phyloP scores from a whole-genome alignment of 2,329 filamentous ascomycete species.

The Byssochlamys sp. region DNA sequence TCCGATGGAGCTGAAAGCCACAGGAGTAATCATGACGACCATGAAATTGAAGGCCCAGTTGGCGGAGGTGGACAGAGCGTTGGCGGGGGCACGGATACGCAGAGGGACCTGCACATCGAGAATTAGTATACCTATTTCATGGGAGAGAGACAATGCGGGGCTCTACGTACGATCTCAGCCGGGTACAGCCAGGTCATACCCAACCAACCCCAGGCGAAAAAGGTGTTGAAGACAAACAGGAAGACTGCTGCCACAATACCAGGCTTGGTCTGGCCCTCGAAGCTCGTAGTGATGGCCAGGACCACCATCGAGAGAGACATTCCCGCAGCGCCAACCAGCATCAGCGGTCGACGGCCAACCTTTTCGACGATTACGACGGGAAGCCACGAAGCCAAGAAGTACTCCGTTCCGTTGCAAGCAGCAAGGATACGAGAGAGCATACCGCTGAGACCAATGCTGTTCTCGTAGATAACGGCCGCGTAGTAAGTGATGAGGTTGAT shows the following conservation, averaged over 20 bases:
- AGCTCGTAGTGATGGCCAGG: constrained; percentile 32
- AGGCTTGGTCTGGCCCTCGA: constrained; percentile 24
- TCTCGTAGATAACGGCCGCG: constrained; percentile 34
- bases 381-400: constrained; percentile 43
- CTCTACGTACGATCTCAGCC: constrained; percentile 46
- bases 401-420: constrained; percentile 46
- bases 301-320: constrained; percentile 60
- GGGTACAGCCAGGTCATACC: constrained; percentile 55
- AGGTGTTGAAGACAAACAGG: constrained; percentile 54
- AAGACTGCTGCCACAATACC: constrained; percentile 42
- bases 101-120: constrained; percentile 17
- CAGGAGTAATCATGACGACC: constrained; percentile 57
- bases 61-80: constrained; percentile 53
- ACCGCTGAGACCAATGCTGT: constrained; percentile 30
- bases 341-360: constrained; percentile 53
- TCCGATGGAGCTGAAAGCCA: constrained; percentile 47
- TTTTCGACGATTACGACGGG: constrained; percentile 43
- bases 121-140: not conserved
- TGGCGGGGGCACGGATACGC: constrained; percentile 46
- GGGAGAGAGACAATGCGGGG: not conserved
- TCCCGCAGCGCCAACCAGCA: constrained; percentile 59
- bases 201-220: constrained; percentile 53
- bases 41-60: constrained; percentile 57
- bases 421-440: constrained; percentile 41
- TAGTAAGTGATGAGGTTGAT: constrained; percentile 41